Evolutionary conservation across 495 filamentous ascomycete genomes (phyloP), one percentile per base, ranked within the genome.

Genomic region (Polyplosphaeria fusca): DNA sequence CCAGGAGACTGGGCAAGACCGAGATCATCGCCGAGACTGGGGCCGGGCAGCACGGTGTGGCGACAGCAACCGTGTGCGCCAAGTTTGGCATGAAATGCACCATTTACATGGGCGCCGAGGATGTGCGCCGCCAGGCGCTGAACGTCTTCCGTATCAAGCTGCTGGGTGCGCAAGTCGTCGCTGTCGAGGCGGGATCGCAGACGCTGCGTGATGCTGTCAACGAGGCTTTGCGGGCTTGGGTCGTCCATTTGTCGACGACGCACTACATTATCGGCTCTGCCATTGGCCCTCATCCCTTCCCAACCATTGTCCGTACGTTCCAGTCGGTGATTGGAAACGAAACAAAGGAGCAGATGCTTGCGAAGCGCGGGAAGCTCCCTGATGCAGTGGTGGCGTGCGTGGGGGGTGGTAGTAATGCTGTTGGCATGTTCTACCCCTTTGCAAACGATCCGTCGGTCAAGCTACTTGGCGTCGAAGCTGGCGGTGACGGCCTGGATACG

Each of bases 371-470:
- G 46, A 94, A 94, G 70, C 80, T 96, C 1, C 94, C 93, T 2
- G 93, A 98, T 66, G 93, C 91, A 1, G 89, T 97, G 4, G 88
- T 98, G 11, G 93, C 93, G 12, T 98, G 93, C 61, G 93, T 98
- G 4, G 93, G 93, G 40, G 93, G 93, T 57, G 93, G 93, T 40
- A 86, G 80, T 64, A 96, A 95, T 67, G 90, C 91, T 5, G 83
- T 85, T 20, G 91, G 91, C 73, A 96, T 95, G 88, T 95, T 98
- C 76, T 91, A 94, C 68, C 93, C 93, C 16, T 98, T 98, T 77
- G 79, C 86, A 28, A 82, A 88, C 37, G 92, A 98, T 61, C 78
- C 79, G 1, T 82, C 77, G 61, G 93, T 98, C 55, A 89, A 89
- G 70, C 81, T 98, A 0, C 74, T 97, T 3, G 93, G 93, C 50